A percentile compares a stretch with the other conserved stretches of the same genome.
Conservation (phyloP, 139 green algal genomes). For the Pseudopediastrum boryanum region DNA sequence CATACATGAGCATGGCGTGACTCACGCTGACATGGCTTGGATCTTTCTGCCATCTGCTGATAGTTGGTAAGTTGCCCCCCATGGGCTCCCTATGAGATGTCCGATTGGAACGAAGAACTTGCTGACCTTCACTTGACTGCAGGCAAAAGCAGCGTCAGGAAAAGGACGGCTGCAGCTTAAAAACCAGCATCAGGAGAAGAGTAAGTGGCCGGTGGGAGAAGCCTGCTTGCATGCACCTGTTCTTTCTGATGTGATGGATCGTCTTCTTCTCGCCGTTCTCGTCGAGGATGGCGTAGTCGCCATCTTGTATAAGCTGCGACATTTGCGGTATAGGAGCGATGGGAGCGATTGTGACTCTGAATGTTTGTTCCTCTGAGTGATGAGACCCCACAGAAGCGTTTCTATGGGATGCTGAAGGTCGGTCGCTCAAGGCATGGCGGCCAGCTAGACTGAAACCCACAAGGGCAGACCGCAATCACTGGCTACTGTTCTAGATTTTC, state of each 20-base stretch:
- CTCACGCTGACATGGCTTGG: too few species aligned
- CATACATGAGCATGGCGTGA: too few species aligned
- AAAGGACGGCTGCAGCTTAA: not conserved
- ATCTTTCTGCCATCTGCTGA: constrained; percentile 41
- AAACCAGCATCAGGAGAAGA: not conserved
- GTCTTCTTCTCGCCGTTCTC: constrained; percentile 68
- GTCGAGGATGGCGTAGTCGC: constrained; percentile 68
- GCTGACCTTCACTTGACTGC: constrained; percentile 24
- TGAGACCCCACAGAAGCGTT: too few species aligned
- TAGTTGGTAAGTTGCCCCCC: constrained; percentile 35
- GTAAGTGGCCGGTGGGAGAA: not conserved
- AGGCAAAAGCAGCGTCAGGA: not conserved
- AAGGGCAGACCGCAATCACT: too few species aligned
- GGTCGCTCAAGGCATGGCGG: too few species aligned
- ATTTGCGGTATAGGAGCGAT: constrained; percentile 10
- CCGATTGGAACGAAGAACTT: constrained; percentile 20
- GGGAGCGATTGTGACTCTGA: not conserved
- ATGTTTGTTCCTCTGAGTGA: too few species aligned
- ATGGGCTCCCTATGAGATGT: constrained; percentile 21
- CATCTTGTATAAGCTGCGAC: constrained; percentile 55
- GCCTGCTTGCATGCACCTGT: constrained; percentile 30
- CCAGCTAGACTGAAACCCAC: too few species aligned
- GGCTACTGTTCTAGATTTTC: too few species aligned
- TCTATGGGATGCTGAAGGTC: too few species aligned
- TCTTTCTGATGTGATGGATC: constrained; percentile 34